Base-by-base conservation (phyloP, 495 filamentous ascomycete species). In the Talaromyces adpressus region DNA sequence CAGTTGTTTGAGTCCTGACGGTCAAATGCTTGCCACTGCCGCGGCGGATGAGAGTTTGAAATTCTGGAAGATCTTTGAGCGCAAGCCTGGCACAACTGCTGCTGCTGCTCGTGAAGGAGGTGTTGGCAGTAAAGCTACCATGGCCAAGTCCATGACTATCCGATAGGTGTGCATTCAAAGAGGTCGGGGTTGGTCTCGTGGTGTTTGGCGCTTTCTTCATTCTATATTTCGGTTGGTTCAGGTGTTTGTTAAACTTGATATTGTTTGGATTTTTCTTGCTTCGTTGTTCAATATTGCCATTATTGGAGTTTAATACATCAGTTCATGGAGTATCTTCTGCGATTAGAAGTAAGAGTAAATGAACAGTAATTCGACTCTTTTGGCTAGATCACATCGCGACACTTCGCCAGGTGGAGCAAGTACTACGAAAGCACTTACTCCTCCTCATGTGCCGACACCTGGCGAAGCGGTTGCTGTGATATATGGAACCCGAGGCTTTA, bases 21-120 rank as follows among this genome's bases (percentile, higher is more conserved):
- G 94, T 34, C 93, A 97, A 80, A 96, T 96, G 82, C 85, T 99
- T 18, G 94, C 95, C 54, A 98, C 94, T 25, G 92, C 94, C 47
- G 91, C 92, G 62, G 92, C 92, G 18, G 94, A 99, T 71, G 94
- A 99, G 83, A 92, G 87, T 71, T 82, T 99, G 73, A 99, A 99
- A 76, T 99, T 99, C 84, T 99, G 94, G 94, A 98, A 98, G 87
- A 78, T 98, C 66, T 98, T 98, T 68, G 94, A 98, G 84, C 96
- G 95, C 85, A 96, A 97, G 83, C 77, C 92, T 23, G 93, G 92
- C 30, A 81, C 80, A 51, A 79, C 74, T 61, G 82, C 81, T 56
- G 74, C 82, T 1, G 78, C 85, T 12, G 73, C 84, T 45, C 79
- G 83, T 9, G 83, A 84, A 63, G 82, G 82, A 36, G 73, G 81